phyloP scores from a whole-genome alignment of 1,284 basidiomycete species.

The Boletus sp. region DNA sequence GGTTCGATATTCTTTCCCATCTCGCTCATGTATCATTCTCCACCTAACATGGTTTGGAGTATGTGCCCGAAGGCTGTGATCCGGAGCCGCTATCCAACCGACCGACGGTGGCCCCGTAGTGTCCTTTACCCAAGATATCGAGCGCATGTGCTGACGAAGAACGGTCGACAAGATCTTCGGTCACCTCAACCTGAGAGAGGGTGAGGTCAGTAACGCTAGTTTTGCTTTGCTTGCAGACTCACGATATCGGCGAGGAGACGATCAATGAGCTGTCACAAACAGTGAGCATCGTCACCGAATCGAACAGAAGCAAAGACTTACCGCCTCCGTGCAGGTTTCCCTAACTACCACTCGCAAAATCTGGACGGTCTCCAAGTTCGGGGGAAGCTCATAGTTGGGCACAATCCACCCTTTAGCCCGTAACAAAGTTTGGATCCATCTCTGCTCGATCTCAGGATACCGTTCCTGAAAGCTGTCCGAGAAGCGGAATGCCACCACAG shows the following conservation, averaged over 20 bases:
- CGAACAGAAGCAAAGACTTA: constrained; percentile 19
- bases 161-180: constrained; percentile 46
- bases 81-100: constrained; percentile 43
- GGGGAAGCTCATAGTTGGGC: constrained; percentile 82
- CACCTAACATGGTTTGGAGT: constrained; percentile 58
- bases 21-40: neutral
- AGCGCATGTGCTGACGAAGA: constrained; percentile 51
- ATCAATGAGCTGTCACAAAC: constrained; percentile 51
- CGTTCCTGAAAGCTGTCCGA: constrained; percentile 70
- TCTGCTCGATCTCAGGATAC: constrained; percentile 77
- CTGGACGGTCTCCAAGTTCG: constrained; percentile 61
- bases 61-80: constrained; percentile 54
- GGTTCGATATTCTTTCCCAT: neutral
- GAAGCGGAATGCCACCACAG: constrained; percentile 91
- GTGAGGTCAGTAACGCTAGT: neutral
- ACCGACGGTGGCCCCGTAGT: constrained; percentile 34
- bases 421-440: constrained; percentile 83
- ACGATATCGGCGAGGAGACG: constrained; percentile 61
- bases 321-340: constrained; percentile 66
- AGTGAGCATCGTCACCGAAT: constrained; percentile 2
- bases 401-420: constrained; percentile 83
- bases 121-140: constrained; percentile 36
- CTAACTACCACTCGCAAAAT: constrained; percentile 86
- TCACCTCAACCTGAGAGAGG: constrained; percentile 50
- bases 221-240: constrained; percentile 24